A percentile compares a stretch with the other conserved stretches of the same genome.
phyloP scores from a whole-genome alignment of 2,329 filamentous ascomycete genomes.

The Teratosphaeria destructans region DNA sequence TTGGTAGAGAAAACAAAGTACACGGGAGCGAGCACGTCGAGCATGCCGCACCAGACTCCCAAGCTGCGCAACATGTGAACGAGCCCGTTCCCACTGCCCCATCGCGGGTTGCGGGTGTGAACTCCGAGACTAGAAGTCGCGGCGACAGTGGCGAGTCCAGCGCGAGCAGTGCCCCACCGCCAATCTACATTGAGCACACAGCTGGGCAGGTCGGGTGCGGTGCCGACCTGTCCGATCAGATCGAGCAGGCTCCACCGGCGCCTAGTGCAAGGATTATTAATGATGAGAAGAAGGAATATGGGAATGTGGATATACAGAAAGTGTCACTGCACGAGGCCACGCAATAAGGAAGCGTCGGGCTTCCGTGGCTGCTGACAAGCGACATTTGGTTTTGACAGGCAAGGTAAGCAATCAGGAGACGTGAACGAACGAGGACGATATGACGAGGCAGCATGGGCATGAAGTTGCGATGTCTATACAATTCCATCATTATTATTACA shows the following conservation, averaged over 20 bases:
- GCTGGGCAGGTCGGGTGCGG: background rate
- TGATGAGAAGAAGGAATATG: conserved; percentile 14
- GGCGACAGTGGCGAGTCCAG: conserved; percentile 21
- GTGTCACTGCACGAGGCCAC: conserved; percentile 8
- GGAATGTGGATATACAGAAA: conserved; percentile 10
- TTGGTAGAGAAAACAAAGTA: conserved; percentile 53
- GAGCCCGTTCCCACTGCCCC: conserved; percentile 11
- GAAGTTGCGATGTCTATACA: background rate
- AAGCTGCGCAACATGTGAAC: conserved; percentile 12
- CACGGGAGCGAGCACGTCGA: conserved; percentile 31
- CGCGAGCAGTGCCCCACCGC: conserved; percentile 13
- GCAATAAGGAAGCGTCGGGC: conserved; percentile 3
- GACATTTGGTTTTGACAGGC: background rate
- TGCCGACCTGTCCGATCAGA: conserved; percentile 10
- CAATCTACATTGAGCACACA: conserved; percentile 14
- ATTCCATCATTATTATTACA: background rate
- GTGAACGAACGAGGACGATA: background rate
- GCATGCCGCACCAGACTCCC: conserved; percentile 14
- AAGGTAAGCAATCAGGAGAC: background rate
- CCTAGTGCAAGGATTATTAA: conserved; percentile 4
- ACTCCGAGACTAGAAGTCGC: conserved; percentile 11
- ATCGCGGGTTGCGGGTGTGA: conserved; percentile 1
- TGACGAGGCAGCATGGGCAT: background rate
- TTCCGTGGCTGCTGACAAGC: background rate
- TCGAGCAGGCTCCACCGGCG: conserved; percentile 8